Evolutionary conservation across 345 rosid genomes (phyloP), one percentile per base, ranked within the genome.

Genomic region (Xanthoceras sorbifolium): DNA sequence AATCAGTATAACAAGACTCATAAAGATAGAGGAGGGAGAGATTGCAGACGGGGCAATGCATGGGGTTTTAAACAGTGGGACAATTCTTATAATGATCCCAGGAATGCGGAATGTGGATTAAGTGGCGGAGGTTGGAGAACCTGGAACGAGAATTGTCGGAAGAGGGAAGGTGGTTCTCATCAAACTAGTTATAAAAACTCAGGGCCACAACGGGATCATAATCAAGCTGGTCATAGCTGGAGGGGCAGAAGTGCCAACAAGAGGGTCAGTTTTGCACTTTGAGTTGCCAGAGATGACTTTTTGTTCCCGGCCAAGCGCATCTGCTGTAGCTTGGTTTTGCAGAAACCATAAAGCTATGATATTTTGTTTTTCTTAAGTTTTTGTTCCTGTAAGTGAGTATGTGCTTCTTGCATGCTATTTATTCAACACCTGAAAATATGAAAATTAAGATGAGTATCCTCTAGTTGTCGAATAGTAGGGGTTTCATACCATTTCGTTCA

Each of bases 111-210:
- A 67, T 69, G 67, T 38, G 83, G 72, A 79, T 77, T 77, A 60
- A 40, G 67, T 7, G 76, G 42, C 77, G 77, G 82, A 65, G 84
- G 75, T 44, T 76, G 87, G 87, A 81, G 84, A 76, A 76, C 82
- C 64, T 70, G 86, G 86, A 82, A 80, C 9, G 77, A 48, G 40
- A 80, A 84, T 71, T 71, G 65, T 46, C 63, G 85, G 80, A 87
- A 86, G 83, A 86, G 90, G 78, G 89, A 84, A 83, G 81, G 79
- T 81, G 81, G 79, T 81, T 66, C 81, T 59, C 70, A 82, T 71
- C 88, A 10, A 28, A 67, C 69, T 23, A 67, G 75, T 64, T 81
- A 87, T 83, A 76, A 52, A 75, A 84, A 76, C 85, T 73, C 84
- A 61, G 83, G 90, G 82, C 82, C 78, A 73, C 72, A 54, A 36